Conservation (phyloP, 169 alveolate genomes). For the Plasmodium ovale region DNA sequence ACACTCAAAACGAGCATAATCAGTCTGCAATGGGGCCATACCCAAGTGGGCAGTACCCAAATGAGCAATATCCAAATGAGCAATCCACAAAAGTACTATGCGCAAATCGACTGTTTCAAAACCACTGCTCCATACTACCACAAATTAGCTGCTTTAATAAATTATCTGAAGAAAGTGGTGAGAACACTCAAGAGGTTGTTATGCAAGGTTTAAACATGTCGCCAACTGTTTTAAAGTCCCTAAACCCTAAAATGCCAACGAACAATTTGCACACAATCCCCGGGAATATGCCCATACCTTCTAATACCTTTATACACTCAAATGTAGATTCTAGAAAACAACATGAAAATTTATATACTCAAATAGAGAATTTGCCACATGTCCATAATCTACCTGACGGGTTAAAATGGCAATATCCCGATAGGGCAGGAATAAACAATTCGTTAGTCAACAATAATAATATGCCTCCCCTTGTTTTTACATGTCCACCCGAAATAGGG, state of each 20-base stretch:
- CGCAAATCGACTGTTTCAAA: no score
- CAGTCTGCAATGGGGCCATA: constrained; percentile 8
- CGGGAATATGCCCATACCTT: not conserved
- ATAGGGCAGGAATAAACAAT: constrained; percentile 36
- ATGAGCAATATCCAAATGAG: constrained; percentile 70
- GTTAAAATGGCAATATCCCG: constrained; percentile 81
- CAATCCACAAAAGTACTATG: constrained; percentile 4
- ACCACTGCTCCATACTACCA: constrained; percentile 58
- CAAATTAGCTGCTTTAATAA: constrained; percentile 23
- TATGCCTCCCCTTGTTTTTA: constrained; percentile 83
- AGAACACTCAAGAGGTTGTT: constrained; percentile 1
- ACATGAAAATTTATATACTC: constrained; percentile 25
- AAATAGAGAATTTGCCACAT: constrained; percentile 56
- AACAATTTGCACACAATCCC: constrained; percentile 10
- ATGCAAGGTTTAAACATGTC: constrained; percentile 12
- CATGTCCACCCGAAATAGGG: constrained; percentile 87
- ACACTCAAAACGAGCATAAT: constrained; percentile 47
- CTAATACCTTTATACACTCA: constrained; percentile 21
- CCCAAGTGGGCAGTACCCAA: constrained; percentile 22
- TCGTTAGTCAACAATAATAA: constrained; percentile 34
- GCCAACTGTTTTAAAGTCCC: constrained; percentile 43
- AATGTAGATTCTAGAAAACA: constrained; percentile 15
- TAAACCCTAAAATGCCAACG: constrained; percentile 4
- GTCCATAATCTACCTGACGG: constrained; percentile 82
- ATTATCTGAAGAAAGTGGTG: not conserved